Conservation (phyloP, 495 filamentous ascomycete species). For the Amniculicola lignicola region DNA sequence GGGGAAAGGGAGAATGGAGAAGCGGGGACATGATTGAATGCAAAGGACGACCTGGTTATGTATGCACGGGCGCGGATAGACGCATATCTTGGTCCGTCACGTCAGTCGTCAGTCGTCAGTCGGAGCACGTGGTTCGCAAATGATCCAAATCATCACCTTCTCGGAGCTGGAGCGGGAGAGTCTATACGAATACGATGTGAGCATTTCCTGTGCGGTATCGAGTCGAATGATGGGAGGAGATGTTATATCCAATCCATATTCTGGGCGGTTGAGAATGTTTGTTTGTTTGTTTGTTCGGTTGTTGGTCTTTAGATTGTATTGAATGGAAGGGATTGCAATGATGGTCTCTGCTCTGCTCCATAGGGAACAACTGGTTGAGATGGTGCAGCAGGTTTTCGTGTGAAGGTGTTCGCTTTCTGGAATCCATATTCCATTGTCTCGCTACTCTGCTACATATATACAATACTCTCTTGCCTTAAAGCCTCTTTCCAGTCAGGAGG, state of each 20-base stretch:
- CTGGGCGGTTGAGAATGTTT: neutral
- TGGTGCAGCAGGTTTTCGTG: neutral
- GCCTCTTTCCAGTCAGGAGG: too few relatives aligned
- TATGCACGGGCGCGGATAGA: too few relatives aligned
- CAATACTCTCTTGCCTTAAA: neutral
- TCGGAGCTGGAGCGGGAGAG: neutral
- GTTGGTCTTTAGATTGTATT: neutral
- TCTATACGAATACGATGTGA: slow-evolving; percentile 7
- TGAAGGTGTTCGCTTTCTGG: neutral
- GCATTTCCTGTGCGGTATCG: neutral
- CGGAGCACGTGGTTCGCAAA: too few relatives aligned
- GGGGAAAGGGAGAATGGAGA: too few relatives aligned
- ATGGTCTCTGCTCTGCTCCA: neutral
- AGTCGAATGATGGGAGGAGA: neutral
- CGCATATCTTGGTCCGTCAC: too few relatives aligned
- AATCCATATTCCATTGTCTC: neutral
- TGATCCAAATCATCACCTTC: neutral
- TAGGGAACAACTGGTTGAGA: neutral
- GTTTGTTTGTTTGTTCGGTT: neutral
- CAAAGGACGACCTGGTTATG: too few relatives aligned
- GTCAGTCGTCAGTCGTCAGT: too few relatives aligned
- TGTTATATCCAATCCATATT: neutral
- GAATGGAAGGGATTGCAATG: neutral
- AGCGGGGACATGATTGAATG: too few relatives aligned
- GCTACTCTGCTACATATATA: slow-evolving; percentile 21